Evolutionary conservation across 1,284 basidiomycete genomes (phyloP).

Genomic region (Puccinia triticina): DNA sequence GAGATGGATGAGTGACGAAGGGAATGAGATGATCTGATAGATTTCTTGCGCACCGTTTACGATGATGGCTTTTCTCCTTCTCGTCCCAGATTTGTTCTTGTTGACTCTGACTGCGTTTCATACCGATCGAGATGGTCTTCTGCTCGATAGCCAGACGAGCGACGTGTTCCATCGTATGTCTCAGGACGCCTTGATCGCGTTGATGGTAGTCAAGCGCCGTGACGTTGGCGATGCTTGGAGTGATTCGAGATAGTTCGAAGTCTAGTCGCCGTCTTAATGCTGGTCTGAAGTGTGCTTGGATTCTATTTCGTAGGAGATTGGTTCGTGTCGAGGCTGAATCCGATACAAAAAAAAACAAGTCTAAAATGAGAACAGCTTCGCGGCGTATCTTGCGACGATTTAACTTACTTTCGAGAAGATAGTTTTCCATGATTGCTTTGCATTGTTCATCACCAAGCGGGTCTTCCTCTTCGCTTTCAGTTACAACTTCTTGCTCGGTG

Average conservation of each 20-base stretch:
- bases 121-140: slow-evolving; percentile 26
- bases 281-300: slow-evolving; percentile 33
- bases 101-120: slow-evolving; percentile 14
- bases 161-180: slow-evolving; percentile 43
- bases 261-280: slow-evolving; percentile 35
- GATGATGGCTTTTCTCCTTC: slow-evolving; percentile 4
- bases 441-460: slow-evolving; percentile 38
- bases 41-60: slow-evolving; percentile 17
- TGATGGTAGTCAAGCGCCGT: slow-evolving; percentile 38
- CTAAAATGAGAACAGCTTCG: neutral
- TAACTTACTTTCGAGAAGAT: slow-evolving; percentile 42
- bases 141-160: slow-evolving; percentile 29
- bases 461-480: slow-evolving; percentile 33
- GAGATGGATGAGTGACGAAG: neutral
- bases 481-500: neutral
- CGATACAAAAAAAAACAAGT: neutral
- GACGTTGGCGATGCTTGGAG: slow-evolving; percentile 36
- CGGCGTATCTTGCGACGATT: neutral
- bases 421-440: slow-evolving; percentile 48
- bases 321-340: slow-evolving; percentile 30
- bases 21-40: neutral
- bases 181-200: slow-evolving; percentile 23
- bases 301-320: slow-evolving; percentile 22
- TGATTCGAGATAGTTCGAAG: slow-evolving; percentile 42
- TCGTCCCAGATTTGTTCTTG: slow-evolving; percentile 29